A percentile compares a stretch with the other conserved stretches of the same genome.
phyloP scores from a whole-genome alignment of 176 grass and related monocot genomes.

The Pontederia paniculata region DNA sequence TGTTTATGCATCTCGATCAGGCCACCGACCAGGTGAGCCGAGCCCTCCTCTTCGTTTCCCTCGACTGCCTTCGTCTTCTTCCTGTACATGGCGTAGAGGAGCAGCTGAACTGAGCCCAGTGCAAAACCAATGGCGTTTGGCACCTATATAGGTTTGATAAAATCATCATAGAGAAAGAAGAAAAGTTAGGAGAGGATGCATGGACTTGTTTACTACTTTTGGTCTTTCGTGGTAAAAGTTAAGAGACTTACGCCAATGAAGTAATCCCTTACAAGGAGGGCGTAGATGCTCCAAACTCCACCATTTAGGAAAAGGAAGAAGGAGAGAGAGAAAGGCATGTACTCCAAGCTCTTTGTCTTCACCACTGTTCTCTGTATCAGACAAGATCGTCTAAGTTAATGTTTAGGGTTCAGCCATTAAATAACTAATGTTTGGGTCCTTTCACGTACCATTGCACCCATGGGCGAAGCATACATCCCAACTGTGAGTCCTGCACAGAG shows the following conservation, averaged over 20 bases:
- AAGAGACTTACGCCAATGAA: slow-evolving; percentile 46
- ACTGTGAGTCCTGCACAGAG: slow-evolving; percentile 52
- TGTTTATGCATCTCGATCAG: no score
- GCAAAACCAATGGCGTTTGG: slow-evolving; percentile 66
- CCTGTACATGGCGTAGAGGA: slow-evolving; percentile 43
- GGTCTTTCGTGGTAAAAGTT: not conserved
- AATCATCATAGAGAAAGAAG: not conserved
- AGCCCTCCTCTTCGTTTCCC: slow-evolving; percentile 47
- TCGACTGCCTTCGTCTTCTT: slow-evolving; percentile 17
- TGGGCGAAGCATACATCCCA: slow-evolving; percentile 53
- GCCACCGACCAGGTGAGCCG: slow-evolving; percentile 28
- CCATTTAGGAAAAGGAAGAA: slow-evolving; percentile 72
- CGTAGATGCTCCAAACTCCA: slow-evolving; percentile 44
- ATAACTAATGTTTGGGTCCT: no score
- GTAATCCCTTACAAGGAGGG: slow-evolving; percentile 40
- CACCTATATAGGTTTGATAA: slow-evolving; percentile 17
- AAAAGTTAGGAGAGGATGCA: not conserved
- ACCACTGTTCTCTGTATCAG: slow-evolving; percentile 48
- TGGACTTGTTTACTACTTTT: not conserved
- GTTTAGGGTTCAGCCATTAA: no score
- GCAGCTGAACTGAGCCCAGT: slow-evolving; percentile 47
- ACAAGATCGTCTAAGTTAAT: not conserved
- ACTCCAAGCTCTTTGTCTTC: slow-evolving; percentile 44
- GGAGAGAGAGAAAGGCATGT: slow-evolving; percentile 70
- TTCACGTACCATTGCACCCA: slow-evolving; percentile 41